Conservation (phyloP, 2,329 filamentous ascomycete species). For the Diaporthe caulivora region DNA sequence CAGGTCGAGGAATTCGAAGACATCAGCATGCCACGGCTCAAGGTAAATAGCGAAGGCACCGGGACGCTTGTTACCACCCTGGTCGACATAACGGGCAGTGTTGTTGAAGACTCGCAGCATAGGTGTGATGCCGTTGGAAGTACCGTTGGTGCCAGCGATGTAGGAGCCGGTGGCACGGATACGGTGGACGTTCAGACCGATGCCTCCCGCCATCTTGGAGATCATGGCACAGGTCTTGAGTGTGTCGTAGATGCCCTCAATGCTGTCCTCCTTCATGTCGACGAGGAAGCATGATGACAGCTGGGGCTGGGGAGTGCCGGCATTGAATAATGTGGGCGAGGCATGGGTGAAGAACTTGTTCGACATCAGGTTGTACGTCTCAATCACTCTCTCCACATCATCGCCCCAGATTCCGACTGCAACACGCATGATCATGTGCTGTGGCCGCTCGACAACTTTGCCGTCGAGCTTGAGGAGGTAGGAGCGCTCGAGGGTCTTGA, state of each 20-base stretch:
- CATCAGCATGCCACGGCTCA: constrained; percentile 98
- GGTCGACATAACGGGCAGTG: constrained; percentile 97
- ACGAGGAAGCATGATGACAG: constrained; percentile 98
- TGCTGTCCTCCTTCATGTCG: constrained; percentile 99
- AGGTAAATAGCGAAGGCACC: constrained; percentile 99
- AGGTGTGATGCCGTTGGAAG: constrained; percentile 95
- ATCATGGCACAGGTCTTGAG: constrained; percentile 99
- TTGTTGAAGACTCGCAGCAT: constrained; percentile 99
- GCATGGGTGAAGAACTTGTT: constrained; percentile 99
- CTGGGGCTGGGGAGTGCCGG: constrained; percentile 93
- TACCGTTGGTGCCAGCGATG: constrained; percentile 97
- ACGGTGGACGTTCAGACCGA: constrained; percentile 95
- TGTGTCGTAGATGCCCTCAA: constrained; percentile 99
- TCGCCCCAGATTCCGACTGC: constrained; percentile 97
- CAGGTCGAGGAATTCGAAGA: constrained; percentile 97
- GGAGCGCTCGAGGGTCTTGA: constrained; percentile 98
- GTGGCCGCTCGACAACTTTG: constrained; percentile 95
- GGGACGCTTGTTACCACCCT: constrained; percentile 98
- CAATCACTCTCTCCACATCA: constrained; percentile 91
- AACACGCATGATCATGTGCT: constrained; percentile 99
- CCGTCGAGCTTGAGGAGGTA: constrained; percentile 96
- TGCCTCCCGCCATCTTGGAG: constrained; percentile 98
- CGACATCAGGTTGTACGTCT: constrained; percentile 99
- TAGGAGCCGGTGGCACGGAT: constrained; percentile 98
- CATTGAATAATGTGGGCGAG: constrained; percentile 97